Base-by-base conservation (phyloP, 169 alveolate species). In the Hepatocystis sp. region DNA sequence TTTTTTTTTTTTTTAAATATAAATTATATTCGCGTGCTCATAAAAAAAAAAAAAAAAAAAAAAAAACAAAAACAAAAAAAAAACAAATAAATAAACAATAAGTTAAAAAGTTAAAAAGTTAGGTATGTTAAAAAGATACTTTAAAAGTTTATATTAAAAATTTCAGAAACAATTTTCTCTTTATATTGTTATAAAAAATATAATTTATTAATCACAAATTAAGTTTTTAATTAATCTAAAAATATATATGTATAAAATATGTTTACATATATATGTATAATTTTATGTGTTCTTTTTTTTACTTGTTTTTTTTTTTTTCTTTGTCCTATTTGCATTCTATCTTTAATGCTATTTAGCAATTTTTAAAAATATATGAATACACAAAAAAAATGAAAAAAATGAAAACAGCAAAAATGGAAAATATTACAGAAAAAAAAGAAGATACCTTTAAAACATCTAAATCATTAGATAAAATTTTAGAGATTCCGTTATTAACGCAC, bases 391-490 rank as follows among this genome's bases (percentile, higher is more conserved):
- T 17, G 27, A 32, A 2, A n/a, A n/a, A n/a, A n/a, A n/a, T n/a
- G n/a, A n/a, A n/a, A n/a, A n/a, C n/a, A n/a, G n/a, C n/a, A n/a
- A 46, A 58, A 76, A 76, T 76, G 88, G 30, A 76, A 56, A 76
- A 44, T 36, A 0, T 21, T 42, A 58, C 42, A 25, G 67, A 58
- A 4, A 39, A 56, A 42, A 42, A 36, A 46, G 63, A 47, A 13
- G 66, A 76, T 23, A 49, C 56, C 39, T n/a, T 60, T 28, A 65
- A 76, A 60, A 76, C 39, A 13, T 76, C 78, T 36, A 23, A 71
- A 34, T 34, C 67, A 13, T 58, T 76, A n/a, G 58, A 34, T 76
- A 58, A 76, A 40, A 76, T 58, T 34, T 76, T 76, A n/a, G 88
- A 76, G 13, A 76, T 76, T 15, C 88, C 88, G 4, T 44, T 76